A percentile compares a stretch with the other conserved stretches of the same genome.
Conservation (phyloP, 768 basidiomycete genomes). For the Macrolepiota fuliginosa region DNA sequence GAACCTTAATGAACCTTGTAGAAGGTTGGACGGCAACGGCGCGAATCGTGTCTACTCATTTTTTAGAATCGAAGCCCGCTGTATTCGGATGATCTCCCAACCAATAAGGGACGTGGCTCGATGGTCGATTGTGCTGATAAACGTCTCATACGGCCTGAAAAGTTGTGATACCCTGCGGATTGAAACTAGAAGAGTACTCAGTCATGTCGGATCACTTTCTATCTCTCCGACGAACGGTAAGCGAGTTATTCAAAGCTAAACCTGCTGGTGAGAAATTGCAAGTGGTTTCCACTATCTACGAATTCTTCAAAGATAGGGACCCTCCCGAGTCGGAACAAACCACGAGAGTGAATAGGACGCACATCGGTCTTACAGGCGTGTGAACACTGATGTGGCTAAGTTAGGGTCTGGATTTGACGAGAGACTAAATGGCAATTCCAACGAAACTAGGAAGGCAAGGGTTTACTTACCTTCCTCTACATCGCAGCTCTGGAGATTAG, state of each 20-base stretch:
- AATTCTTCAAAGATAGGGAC: constrained; percentile 8
- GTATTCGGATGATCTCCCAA: not conserved
- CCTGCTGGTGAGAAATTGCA: not conserved
- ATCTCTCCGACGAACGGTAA: constrained; percentile 5
- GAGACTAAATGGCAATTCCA: not conserved
- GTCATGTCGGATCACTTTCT: constrained; percentile 2
- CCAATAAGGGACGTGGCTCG: not conserved
- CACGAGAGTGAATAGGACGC: not conserved
- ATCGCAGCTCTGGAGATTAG: not conserved
- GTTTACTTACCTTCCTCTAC: not conserved
- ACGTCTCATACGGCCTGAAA: not conserved
- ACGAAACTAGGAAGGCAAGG: not conserved
- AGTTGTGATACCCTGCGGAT: too few species aligned
- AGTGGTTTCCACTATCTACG: not conserved
- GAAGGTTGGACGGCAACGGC: not conserved
- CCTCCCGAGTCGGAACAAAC: constrained; percentile 11
- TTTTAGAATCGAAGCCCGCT: not conserved
- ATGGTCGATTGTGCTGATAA: not conserved
- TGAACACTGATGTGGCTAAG: not conserved
- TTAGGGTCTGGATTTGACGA: not conserved
- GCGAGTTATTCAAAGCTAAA: constrained; percentile 8
- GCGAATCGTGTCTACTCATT: too few species aligned
- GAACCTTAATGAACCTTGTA: not conserved
- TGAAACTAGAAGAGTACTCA: too few species aligned
- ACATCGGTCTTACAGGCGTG: not conserved